A percentile compares a stretch with the other conserved stretches of the same genome.
phyloP scores from a whole-genome alignment of 2,329 filamentous ascomycete genomes.

The Nigrospora oryzae region DNA sequence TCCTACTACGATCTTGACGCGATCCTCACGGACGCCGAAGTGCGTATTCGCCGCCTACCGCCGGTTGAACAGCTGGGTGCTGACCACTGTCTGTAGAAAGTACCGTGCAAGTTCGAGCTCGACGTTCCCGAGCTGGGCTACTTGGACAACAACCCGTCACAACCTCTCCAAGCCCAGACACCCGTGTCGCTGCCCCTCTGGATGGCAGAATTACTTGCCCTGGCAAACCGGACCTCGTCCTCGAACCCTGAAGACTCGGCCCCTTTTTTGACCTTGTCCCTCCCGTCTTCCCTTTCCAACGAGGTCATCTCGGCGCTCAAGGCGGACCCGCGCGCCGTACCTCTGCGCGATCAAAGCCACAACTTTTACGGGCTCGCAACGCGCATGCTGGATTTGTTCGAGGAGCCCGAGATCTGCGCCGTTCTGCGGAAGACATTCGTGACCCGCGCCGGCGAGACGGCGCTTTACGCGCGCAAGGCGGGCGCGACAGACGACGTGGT shows the following conservation, averaged over 20 bases:
- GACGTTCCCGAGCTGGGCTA: conserved; percentile 82
- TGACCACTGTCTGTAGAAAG: conserved; percentile 54
- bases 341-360: conserved; percentile 72
- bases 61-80: conserved; percentile 5
- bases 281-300: conserved; percentile 67
- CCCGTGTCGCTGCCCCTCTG: conserved; percentile 80
- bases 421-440: conserved; percentile 75
- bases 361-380: conserved; percentile 85
- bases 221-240: conserved; percentile 40
- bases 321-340: conserved; percentile 79
- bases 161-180: conserved; percentile 70
- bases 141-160: conserved; percentile 69
- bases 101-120: conserved; percentile 90
- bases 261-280: conserved; percentile 70
- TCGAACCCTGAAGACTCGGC: conserved; percentile 28
- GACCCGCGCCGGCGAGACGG: conserved; percentile 70
- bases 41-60: conserved; percentile 20
- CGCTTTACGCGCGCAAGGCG: conserved; percentile 81
- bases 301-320: conserved; percentile 84
- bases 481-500: conserved; percentile 54
- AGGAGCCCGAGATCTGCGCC: conserved; percentile 69
- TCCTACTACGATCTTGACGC: conserved; percentile 81
- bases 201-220: conserved; percentile 88
- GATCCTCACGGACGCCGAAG: conserved; percentile 79
- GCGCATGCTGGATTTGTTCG: conserved; percentile 82